Base-by-base conservation (phyloP, 495 filamentous ascomycete genomes). In the Neurospora hispaniola region DNA sequence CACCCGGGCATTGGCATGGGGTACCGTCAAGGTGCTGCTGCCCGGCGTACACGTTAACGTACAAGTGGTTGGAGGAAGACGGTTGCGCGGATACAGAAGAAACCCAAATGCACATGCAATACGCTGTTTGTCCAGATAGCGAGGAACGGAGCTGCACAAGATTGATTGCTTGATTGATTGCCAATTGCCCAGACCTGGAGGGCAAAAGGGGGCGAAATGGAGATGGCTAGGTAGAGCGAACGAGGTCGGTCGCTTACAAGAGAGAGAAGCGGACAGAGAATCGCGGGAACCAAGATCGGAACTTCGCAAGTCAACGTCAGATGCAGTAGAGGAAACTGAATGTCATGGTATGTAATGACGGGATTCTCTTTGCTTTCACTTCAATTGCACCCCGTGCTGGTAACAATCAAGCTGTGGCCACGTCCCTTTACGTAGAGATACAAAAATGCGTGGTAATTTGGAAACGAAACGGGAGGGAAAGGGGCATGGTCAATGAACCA, bases 111-210 rank as follows among this genome's bases (percentile, higher is more conserved):
- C 18, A 66, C 54, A 66, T 66, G 27, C 27, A 27, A 23, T 59
- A 23, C 23, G 48, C 48, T 59, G 54, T 18, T 66, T 66, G 54
- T 66, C 54, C 54, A 66, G 54, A 31, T 35, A 66, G 27, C 23
- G 54, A 66, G 54, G 54, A 12, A 14, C 27, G 35, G 54, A 35
- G 54, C 54, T 66, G 54, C 54, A 66, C 54, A 66, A 35, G 54
- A 66, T 66, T 66, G 54, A 66, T 66, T 66, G 54, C 54, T 66
- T 66, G 54, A 66, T 66, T 66, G 54, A 66, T 66, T 35, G 54
- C 54, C 54, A 66, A 66, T 66, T 66, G 54, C 54, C 27, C 54
- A 66, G 54, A 38, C 27, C 54, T 66, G 54, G 27, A 35, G 54
- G 12, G 27, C 54, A 66, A 66, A 66, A 66, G 54, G 54, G 54